Evolutionary conservation across 352 stramenopile species (phyloP), one percentile per base, ranked within the genome.

Genomic region (Hyphochytrium catenoides): DNA sequence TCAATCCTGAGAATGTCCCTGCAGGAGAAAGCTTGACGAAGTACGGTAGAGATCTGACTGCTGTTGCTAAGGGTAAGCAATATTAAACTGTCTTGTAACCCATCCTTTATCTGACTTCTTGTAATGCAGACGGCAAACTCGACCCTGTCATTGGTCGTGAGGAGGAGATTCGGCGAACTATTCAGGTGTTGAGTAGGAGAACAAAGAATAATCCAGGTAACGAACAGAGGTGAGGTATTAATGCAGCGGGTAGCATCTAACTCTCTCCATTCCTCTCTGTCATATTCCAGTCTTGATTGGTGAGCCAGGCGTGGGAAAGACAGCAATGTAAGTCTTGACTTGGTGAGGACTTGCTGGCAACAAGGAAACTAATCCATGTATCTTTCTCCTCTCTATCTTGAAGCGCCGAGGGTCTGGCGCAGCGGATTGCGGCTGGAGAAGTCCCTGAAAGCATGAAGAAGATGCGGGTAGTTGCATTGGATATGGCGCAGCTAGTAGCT

Each of bases 171-270:
- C 70, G 85, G 11, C 64, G 86, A 23, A 75, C 81, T 3, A 82
- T 96, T 47, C 83, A 95, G 51, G 92, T 97, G 42, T 54, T 97
- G 4, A 85, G 62, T 20, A 64, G 89, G 9, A 59, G 88, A 14
- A 96, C 82, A 19, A 98, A 98, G 72, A 96, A 96, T 51, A 98
- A 98, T 51, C 88, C n/a, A n/a, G n/a, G n/a, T n/a, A n/a, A n/a
- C n/a, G n/a, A n/a, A n/a, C n/a, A n/a, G n/a, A n/a, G n/a, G n/a
- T n/a, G n/a, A n/a, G n/a, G n/a, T n/a, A n/a, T n/a, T n/a, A n/a
- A n/a, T n/a, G n/a, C n/a, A n/a, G n/a, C n/a, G n/a, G n/a, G n/a
- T n/a, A n/a, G n/a, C n/a, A n/a, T n/a, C n/a, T n/a, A n/a, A n/a
- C n/a, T n/a, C n/a, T n/a, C n/a, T n/a, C n/a, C n/a, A n/a, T n/a